Percentiles rank a stretch among this genome's conserved stretches.
phyloP scores from a whole-genome alignment of 2,329 filamentous ascomycete species.

The Macroventuria anomochaeta region DNA sequence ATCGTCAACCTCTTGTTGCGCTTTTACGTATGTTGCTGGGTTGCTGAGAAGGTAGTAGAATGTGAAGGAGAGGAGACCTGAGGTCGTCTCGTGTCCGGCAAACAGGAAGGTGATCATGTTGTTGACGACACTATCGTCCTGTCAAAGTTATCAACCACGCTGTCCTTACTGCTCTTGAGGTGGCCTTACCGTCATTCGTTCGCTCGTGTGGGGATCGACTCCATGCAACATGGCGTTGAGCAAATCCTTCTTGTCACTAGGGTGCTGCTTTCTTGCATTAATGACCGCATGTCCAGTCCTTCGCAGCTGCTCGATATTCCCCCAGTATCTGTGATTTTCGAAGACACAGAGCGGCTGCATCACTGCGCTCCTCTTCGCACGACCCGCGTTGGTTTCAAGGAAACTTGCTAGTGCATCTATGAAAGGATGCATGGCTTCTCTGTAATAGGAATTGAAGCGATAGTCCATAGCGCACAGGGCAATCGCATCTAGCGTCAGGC shows the following conservation, averaged over 20 bases:
- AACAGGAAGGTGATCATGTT: conserved; percentile 71
- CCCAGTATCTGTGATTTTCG: conserved; percentile 54
- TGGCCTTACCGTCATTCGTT: conserved; percentile 50
- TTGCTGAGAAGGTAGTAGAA: conserved; percentile 60
- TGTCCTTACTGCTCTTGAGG: no score
- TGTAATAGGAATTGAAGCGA: conserved; percentile 42
- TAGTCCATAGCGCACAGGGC: conserved; percentile 40
- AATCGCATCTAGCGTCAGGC: conserved; percentile 37
- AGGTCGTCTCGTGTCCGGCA: conserved; percentile 45
- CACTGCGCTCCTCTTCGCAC: conserved; percentile 3
- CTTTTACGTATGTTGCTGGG: conserved; percentile 53
- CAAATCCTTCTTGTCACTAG: conserved; percentile 61
- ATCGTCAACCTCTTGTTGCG: conserved; percentile 59
- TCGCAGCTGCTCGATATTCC: conserved; percentile 59
- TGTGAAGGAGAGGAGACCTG: conserved; percentile 40
- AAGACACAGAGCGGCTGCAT: conserved; percentile 15
- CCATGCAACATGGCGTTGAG: conserved; percentile 63
- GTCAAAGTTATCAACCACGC: not conserved
- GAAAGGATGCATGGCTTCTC: conserved; percentile 35
- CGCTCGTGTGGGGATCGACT: conserved; percentile 65
- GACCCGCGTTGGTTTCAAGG: conserved; percentile 22
- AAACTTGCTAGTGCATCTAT: conserved; percentile 32
- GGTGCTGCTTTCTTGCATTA: conserved; percentile 57
- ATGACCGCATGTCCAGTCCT: conserved; percentile 61
- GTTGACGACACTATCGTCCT: conserved; percentile 64